Evolutionary conservation across 1,284 basidiomycete genomes (phyloP), one percentile per base, ranked within the genome.

Genomic region (Naganishia liquefaciens): DNA sequence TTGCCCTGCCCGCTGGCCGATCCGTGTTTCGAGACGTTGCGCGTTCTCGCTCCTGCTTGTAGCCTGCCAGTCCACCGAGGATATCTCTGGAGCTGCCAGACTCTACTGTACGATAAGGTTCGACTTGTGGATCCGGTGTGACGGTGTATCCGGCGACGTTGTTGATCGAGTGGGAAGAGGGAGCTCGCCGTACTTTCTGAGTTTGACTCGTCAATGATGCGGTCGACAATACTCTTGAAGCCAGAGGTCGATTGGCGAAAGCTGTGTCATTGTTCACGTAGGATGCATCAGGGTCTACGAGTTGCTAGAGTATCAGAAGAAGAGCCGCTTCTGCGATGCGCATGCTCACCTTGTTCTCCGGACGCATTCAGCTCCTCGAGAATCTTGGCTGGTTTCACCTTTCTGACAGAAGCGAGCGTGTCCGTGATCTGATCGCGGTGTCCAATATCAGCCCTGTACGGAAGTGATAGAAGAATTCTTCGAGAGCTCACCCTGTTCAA

Each of bases 321-420:
- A 37, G 43, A 5, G 43, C 2, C 2, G 9, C 5, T 2, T 19
- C 9, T 44, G 25, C 17, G 4, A 51, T 10, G 11, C 11, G 25
- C 28, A 19, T 21, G 5, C 47, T n/a, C 28, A 60, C 57, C 57
- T 50, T 60, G 57, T 50, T 60, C 57, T 27, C 46, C 46, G 17
- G 57, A 60, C 25, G 57, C 57, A 39, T 79, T 77, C 23, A 76
- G 69, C 50, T 80, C 75, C 40, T 76, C 75, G 33, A 76, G 55
- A n/a, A 78, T 76, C 19, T 70, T 70, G 17, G 69, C 70, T 6
- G 76, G 73, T 27, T 70, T 69, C 27, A 76, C 75, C 43, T 74
- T 74, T 43, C 75, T 66, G 11, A 75, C 72, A 0, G 75, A 74
- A 23, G 76, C 76, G 2, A 77, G 63, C 4, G 75, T 77, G 6